These are phyloP conservation scores for Trapa incisa DNA, from an alignment of 345 rosid species.

Conservation along the genomic window DNA sequence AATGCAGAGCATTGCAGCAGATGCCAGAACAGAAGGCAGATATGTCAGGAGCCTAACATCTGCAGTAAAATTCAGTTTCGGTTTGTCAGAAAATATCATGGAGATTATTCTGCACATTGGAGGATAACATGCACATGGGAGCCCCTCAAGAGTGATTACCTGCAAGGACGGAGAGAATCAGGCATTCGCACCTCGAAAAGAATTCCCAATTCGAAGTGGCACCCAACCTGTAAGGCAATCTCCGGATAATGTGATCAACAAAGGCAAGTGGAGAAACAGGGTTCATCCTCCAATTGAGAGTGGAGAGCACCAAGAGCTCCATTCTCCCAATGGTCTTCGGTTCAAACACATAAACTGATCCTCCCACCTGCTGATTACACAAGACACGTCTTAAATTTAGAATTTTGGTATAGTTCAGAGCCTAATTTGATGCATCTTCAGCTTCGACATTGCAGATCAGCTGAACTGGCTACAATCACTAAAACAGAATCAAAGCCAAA, in stretches of 20 bases:
- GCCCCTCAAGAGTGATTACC: conserved; percentile 35
- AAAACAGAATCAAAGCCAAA: background rate
- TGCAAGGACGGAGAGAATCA: conserved; percentile 53
- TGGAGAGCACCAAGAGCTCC: conserved; percentile 79
- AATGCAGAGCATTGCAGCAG: conserved; percentile 59
- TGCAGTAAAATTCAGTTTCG: conserved; percentile 23
- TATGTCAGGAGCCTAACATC: conserved; percentile 53
- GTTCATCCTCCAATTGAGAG: conserved; percentile 82
- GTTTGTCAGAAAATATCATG: background rate
- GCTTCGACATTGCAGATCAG: background rate
- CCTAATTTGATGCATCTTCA: background rate
- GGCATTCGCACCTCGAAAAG: conserved; percentile 47
- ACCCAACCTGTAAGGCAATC: conserved; percentile 39
- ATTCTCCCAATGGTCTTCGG: conserved; percentile 79
- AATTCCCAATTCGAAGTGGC: conserved; percentile 47
- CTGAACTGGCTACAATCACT: background rate
- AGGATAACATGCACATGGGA: background rate
- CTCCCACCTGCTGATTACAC: conserved; percentile 42
- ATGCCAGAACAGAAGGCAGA: conserved; percentile 59
- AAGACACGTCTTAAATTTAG: background rate
- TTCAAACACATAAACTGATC: conserved; percentile 58
- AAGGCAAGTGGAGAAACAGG: conserved; percentile 78
- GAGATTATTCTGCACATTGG: background rate
- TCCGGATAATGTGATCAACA: conserved; percentile 57
- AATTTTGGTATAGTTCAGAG: background rate